Percentiles rank a stretch among this genome's conserved stretches.
Conservation (phyloP, 2,329 filamentous ascomycete genomes). For the Diaporthe sp. region DNA sequence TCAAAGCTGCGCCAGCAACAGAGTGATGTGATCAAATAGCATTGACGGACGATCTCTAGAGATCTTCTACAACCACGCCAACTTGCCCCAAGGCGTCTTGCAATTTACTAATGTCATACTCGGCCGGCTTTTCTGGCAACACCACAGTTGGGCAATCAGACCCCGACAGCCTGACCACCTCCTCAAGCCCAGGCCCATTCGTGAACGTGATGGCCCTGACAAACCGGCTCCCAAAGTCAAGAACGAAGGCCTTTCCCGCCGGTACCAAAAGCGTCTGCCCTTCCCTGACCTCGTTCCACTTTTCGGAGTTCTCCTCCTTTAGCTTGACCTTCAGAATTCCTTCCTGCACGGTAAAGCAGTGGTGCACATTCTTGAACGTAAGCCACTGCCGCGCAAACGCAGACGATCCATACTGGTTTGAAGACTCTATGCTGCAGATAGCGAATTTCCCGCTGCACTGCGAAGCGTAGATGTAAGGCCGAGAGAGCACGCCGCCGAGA, state of each 20-base stretch:
- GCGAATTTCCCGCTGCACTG: slow-evolving; percentile 65
- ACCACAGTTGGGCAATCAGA: slow-evolving; percentile 51
- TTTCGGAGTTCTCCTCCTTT: slow-evolving; percentile 46
- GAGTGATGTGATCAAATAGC: no score
- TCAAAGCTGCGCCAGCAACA: background rate
- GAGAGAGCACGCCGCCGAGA: slow-evolving; percentile 59
- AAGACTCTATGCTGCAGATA: slow-evolving; percentile 67
- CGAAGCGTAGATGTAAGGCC: slow-evolving; percentile 63
- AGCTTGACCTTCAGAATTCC: slow-evolving; percentile 60
- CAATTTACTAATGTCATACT: slow-evolving; percentile 47
- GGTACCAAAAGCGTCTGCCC: slow-evolving; percentile 65
- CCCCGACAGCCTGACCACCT: slow-evolving; percentile 57
- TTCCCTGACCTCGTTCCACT: slow-evolving; percentile 55
- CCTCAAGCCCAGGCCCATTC: slow-evolving; percentile 64
- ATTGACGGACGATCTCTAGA: background rate
- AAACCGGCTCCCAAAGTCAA: slow-evolving; percentile 61
- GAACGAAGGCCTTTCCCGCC: slow-evolving; percentile 59
- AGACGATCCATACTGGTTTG: slow-evolving; percentile 53
- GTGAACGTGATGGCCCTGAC: slow-evolving; percentile 63
- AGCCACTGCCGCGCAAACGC: slow-evolving; percentile 53
- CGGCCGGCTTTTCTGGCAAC: slow-evolving; percentile 53
- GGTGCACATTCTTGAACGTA: slow-evolving; percentile 63
- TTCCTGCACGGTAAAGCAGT: slow-evolving; percentile 65
- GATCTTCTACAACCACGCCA: background rate
- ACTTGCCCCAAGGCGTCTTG: slow-evolving; percentile 29